phyloP scores from a whole-genome alignment of 2,329 filamentous ascomycete species.

The Colletotrichum sp. region DNA sequence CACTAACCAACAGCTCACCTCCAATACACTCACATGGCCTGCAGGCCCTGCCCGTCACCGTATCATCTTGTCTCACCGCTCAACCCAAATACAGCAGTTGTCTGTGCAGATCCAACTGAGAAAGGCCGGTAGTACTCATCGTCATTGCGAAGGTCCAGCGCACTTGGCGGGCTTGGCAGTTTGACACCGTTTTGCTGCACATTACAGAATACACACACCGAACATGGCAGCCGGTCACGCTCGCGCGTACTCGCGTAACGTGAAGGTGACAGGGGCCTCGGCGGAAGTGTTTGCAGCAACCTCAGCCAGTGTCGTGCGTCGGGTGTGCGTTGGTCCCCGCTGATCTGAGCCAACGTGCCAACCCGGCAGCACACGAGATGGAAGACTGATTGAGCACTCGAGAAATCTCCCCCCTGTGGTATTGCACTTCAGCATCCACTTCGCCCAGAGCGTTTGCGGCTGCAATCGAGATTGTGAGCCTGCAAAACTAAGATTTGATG shows the following conservation, averaged over 20 bases:
- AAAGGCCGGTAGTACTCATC: neutral
- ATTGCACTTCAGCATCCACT: neutral
- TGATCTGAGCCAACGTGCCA: slow-evolving; percentile 9
- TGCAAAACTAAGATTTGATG: slow-evolving; percentile 3
- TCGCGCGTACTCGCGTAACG: slow-evolving; percentile 5
- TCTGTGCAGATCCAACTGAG: neutral
- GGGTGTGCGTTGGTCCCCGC: neutral
- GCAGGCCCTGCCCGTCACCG: neutral
- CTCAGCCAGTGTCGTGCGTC: neutral
- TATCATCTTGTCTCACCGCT: slow-evolving; percentile 9
- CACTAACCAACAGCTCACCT: neutral
- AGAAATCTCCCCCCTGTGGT: neutral
- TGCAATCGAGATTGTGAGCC: slow-evolving; percentile 16
- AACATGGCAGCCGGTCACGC: neutral
- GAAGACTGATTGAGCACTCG: neutral
- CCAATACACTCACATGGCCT: neutral
- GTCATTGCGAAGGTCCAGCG: slow-evolving; percentile 6
- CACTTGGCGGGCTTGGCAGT: slow-evolving; percentile 15
- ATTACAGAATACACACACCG: neutral
- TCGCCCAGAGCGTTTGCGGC: neutral
- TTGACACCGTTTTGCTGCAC: slow-evolving; percentile 9
- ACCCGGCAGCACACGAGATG: neutral
- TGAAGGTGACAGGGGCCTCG: neutral
- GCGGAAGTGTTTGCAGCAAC: slow-evolving; percentile 9
- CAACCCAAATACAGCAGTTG: neutral